Conservation (phyloP, 495 filamentous ascomycete species). For the Massariosphaeria phaeospora region DNA sequence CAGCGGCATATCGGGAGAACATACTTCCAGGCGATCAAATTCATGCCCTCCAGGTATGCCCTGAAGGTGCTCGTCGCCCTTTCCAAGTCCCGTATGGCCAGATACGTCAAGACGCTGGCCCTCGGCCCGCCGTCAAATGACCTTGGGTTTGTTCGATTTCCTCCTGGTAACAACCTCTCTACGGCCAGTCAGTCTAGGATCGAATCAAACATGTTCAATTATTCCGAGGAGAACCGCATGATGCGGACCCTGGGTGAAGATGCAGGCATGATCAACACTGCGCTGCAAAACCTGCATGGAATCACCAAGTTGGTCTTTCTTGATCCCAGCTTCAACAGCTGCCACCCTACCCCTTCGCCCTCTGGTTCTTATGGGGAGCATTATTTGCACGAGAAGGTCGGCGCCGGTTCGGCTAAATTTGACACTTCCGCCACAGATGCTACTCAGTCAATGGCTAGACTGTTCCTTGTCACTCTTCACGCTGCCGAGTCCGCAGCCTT, state of each 20-base stretch:
- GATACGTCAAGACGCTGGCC: not conserved
- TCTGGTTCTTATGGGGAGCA: slow-evolving; percentile 9
- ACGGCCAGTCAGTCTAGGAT: not conserved
- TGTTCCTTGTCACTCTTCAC: slow-evolving; percentile 6
- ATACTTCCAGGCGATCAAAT: slow-evolving; percentile 4
- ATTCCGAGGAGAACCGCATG: slow-evolving; percentile 3
- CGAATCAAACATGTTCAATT: not conserved
- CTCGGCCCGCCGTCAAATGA: slow-evolving; percentile 8
- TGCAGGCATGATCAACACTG: slow-evolving; percentile 1
- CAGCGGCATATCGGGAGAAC: slow-evolving; percentile 1
- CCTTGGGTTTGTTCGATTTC: not conserved
- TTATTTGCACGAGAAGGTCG: slow-evolving; percentile 1
- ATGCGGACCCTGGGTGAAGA: slow-evolving; percentile 8
- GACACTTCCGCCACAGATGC: not conserved
- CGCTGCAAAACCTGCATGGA: not conserved
- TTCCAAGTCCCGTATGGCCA: slow-evolving; percentile 6
- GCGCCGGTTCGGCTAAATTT: slow-evolving; percentile 2
- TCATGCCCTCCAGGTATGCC: slow-evolving; percentile 9
- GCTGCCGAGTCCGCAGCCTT: slow-evolving; percentile 1
- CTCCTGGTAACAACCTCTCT: not conserved
- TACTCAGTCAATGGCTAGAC: not conserved
- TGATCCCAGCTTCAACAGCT: not conserved
- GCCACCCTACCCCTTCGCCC: not conserved
- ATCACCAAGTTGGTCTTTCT: slow-evolving; percentile 4
- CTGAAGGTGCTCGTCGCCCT: slow-evolving; percentile 1